Base-by-base conservation (phyloP, 2,329 filamentous ascomycete genomes). In the Rutstroemia sp. region DNA sequence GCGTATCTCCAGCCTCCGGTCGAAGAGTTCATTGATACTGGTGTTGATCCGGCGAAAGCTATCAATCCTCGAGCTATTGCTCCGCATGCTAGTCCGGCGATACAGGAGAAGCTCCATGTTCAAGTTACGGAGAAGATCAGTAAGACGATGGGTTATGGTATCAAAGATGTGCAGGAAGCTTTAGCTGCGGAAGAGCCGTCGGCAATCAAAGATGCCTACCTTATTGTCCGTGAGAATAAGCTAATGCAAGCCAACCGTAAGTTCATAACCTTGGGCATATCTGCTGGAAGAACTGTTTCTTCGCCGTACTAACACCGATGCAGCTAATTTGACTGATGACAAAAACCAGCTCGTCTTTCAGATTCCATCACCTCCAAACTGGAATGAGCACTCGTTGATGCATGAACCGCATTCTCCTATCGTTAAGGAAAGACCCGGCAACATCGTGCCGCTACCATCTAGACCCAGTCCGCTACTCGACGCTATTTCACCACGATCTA, bases 121-220 rank as follows among this genome's bases (percentile, higher is more conserved):
- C 87, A 90, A 63, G 92, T 97, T 3, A 92, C 95, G 5, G 88
- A 92, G 58, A 97, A 97, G 76, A 87, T 99, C 53, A 94, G 92
- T 67, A 94, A 92, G 74, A 96, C 91, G 0, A 97, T 99, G 92
- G 94, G 94, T 58, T 99, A 99, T 70, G 91, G 88, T 38, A 92
- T 89, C 70, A 87, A 87, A 60, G 94, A 99, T 75, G 92, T 99
- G 53, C 88, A 96, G 69, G 94, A 97, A 72, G 92, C 94, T 21
- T 76, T 99, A 60, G 87, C 88, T 67, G 91, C 90, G 56, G 85
- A 94, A 53, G 94, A 99, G 70, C 94, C 94, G 12, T 97, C 92
- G 57, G 92, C 94, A 10, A 96, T 99, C 77, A 99, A 99, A 74
- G 94, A 99, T 73, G 94, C 94, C 1, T 99, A 97, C 74, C 86